Conservation (phyloP, 345 rosid species). For the Dipteronia dyeriana region DNA sequence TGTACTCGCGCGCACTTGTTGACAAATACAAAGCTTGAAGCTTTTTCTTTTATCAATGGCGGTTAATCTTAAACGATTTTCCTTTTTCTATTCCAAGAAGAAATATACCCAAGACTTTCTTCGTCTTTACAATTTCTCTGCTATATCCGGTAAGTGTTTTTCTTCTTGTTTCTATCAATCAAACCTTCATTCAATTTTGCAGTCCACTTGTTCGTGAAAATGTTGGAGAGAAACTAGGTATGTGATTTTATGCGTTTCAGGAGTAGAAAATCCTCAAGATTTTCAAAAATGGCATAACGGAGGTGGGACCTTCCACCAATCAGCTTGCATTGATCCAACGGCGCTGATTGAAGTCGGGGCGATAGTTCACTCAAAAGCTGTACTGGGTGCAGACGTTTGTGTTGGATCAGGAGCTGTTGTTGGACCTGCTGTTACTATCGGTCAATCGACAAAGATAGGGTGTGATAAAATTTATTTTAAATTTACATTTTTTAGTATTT, state of each 20-base stretch:
- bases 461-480: conserved; percentile 12
- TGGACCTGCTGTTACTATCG: conserved; percentile 64
- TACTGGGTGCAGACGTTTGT: conserved; percentile 54
- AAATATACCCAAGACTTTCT: background rate
- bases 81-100: background rate
- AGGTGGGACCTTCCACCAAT: conserved; percentile 62
- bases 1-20: too few relatives aligned
- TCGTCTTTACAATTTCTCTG: background rate
- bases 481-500: background rate
- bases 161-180: background rate
- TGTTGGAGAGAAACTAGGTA: background rate
- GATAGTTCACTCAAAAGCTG: conserved; percentile 54
- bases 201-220: conserved; percentile 9
- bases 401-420: conserved; percentile 69
- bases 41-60: conserved; percentile 2
- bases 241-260: conserved; percentile 9
- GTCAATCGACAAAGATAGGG: conserved; percentile 64
- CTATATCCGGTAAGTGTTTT: background rate
- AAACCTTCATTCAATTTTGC: background rate
- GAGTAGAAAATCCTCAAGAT: conserved; percentile 35
- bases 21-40: too few relatives aligned
- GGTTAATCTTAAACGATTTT: conserved; percentile 3
- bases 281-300: conserved; percentile 63
- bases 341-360: conserved; percentile 61
- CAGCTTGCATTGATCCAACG: conserved; percentile 58